A percentile compares a stretch with the other conserved stretches of the same genome.
These are phyloP conservation scores for Cercospora sesami DNA, from an alignment of 2,329 filamentous ascomycete species.

Conservation along the genomic window DNA sequence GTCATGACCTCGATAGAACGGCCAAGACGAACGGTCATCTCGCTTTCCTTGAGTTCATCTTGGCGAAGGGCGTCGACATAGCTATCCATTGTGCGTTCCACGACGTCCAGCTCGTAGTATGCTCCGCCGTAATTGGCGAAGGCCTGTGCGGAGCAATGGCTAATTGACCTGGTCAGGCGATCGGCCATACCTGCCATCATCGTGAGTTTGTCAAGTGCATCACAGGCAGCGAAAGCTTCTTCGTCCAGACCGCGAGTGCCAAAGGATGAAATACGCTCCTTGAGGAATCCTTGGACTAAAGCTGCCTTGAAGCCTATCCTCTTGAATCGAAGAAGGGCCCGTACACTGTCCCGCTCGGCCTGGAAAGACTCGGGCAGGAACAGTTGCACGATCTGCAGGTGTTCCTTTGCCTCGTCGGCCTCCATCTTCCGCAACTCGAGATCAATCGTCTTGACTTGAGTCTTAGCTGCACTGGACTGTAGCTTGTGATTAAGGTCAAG, in stretches of 20 bases:
- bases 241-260: slow-evolving; percentile 70
- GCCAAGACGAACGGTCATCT: slow-evolving; percentile 77
- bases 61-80: slow-evolving; percentile 83
- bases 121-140: slow-evolving; percentile 79
- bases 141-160: slow-evolving; percentile 71
- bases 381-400: slow-evolving; percentile 82
- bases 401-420: slow-evolving; percentile 83
- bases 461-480: slow-evolving; percentile 84
- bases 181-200: slow-evolving; percentile 83
- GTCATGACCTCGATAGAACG: slow-evolving; percentile 79
- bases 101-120: slow-evolving; percentile 82
- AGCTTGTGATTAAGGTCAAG: slow-evolving; percentile 95
- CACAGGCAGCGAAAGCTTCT: slow-evolving; percentile 75
- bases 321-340: slow-evolving; percentile 84
- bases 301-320: slow-evolving; percentile 84
- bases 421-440: slow-evolving; percentile 83
- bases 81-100: slow-evolving; percentile 82
- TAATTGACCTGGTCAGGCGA: slow-evolving; percentile 78
- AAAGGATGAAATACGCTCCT: slow-evolving; percentile 71
- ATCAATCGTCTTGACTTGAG: slow-evolving; percentile 91
- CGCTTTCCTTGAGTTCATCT: slow-evolving; percentile 82
- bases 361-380: slow-evolving; percentile 86
- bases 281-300: slow-evolving; percentile 74
- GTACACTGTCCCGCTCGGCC: slow-evolving; percentile 78
- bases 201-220: slow-evolving; percentile 79